Base-by-base conservation (phyloP, 768 basidiomycete genomes). In the Russula compacta region DNA sequence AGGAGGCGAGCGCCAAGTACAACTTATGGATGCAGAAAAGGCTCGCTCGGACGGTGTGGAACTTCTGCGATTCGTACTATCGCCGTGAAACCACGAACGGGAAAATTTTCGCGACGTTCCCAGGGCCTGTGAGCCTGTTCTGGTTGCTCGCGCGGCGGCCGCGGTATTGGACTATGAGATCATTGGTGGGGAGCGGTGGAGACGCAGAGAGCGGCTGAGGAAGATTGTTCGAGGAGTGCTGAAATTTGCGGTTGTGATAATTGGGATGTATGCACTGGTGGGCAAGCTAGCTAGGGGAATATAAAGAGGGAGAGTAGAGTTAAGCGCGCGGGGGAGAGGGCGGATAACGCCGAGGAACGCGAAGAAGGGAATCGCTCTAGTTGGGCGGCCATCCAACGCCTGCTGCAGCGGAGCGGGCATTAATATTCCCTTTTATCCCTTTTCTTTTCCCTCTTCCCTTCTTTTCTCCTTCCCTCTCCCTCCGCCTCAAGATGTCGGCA, bases 61-160 rank as follows among this genome's bases (percentile, higher is more conserved):
- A 76, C 42, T 75, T 78, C 29, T 84, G 83, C 70, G 67, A 71
- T 33, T 83, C 82, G 49, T 83, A 79, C 67, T 85, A 84, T 68
- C 73, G 73, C 71, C 75, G 61, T 51, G 72, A 70, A 48, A 74
- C 71, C 71, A 40, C 55, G 50, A 64, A 61, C 10, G 75, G 74
- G 11, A 78, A 76, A 66, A 77, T 78, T 50, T 63, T 78, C 33
- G 76, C 75, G 15, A 80, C 75, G 11, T 84, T 83, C 70, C 83
- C 83, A 46, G 83, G 83, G 12, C 76, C 79, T 9, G 75, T 79
- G 49, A 58, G 71, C 10, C 69, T 79, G 36, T 79, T 81, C 66
- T 83, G 81, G 81, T 81, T 80, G 80, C 70, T 79, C 48, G 71
- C 70, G 48, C 75, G 77, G 29, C 68, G 61, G 32, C 77, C 77